Conservation (phyloP, 805 yeast genomes). For the Saccharomycopsis sp. region DNA sequence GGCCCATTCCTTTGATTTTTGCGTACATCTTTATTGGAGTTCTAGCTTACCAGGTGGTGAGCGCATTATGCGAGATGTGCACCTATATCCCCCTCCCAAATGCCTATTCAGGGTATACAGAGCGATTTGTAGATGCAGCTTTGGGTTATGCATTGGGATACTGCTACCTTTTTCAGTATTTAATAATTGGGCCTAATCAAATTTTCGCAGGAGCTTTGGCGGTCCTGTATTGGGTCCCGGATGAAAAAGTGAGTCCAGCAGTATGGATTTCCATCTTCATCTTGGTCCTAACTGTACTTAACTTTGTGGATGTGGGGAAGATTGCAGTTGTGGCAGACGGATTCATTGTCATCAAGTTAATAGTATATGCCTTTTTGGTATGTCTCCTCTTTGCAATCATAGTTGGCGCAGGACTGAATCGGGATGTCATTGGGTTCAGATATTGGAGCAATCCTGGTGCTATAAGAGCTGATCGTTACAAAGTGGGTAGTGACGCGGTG, state of each 20-base stretch:
- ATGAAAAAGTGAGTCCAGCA: slow-evolving; percentile 37
- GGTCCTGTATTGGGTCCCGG: slow-evolving; percentile 42
- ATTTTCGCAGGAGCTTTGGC: slow-evolving; percentile 49
- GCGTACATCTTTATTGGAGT: slow-evolving; percentile 36
- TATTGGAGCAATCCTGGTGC: slow-evolving; percentile 42
- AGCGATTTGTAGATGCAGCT: slow-evolving; percentile 53
- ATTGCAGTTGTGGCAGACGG: slow-evolving; percentile 31
- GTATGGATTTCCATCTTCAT: slow-evolving; percentile 49
- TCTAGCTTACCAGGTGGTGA: slow-evolving; percentile 15
- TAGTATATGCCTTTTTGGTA: slow-evolving; percentile 34
- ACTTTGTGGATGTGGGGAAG: slow-evolving; percentile 51
- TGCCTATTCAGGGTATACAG: slow-evolving; percentile 55
- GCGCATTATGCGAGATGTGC: slow-evolving; percentile 69
- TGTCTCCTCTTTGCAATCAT: slow-evolving; percentile 33
- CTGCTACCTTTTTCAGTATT: slow-evolving; percentile 49
- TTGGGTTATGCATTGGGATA: slow-evolving; percentile 60
- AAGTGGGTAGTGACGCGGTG: slow-evolving; percentile 23
- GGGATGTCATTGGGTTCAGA: slow-evolving; percentile 29
- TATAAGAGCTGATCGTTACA: slow-evolving; percentile 29
- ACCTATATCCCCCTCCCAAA: slow-evolving; percentile 64
- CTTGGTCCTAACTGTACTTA: slow-evolving; percentile 38
- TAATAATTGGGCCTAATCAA: slow-evolving; percentile 45
- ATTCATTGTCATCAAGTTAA: slow-evolving; percentile 33
- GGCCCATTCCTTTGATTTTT: slow-evolving; percentile 62
- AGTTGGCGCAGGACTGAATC: slow-evolving; percentile 38